Evolutionary conservation across 2,329 filamentous ascomycete genomes (phyloP), one percentile per base, ranked within the genome.

Genomic region (Beauveria medogensis): DNA sequence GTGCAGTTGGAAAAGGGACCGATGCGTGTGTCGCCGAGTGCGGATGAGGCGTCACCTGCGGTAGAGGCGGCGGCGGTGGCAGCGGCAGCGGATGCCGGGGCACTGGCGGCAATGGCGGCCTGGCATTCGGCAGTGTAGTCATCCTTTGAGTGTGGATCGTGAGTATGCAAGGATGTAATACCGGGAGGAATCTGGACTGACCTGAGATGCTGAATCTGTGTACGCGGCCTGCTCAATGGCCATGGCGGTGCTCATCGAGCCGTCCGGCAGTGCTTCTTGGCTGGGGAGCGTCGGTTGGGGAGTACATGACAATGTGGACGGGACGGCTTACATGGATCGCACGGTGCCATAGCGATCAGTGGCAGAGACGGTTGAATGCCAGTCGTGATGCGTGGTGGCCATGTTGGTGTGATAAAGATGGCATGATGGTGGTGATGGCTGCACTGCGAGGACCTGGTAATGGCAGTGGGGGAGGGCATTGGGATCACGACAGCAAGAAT

Each of bases 191-290:
- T 46, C 14, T 37, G 5, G 34, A 68, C 78, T 69, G 79, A 89
- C 88, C 68, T 79, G 74, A 41, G 84, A 85, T 26, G 74, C 67
- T 12, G 86, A 83, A 47, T 75, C 73, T 48, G 82, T 78, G 66
- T 85, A 89, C 14, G 86, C 84, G 12, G 81, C 78, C 51, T 82
- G 82, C 72, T 96, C 92, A 46, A 85, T 75, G 52, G 80, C 72
- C 68, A 88, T 87, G 22, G 90, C 90, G 44, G 78, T 66, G 63
- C 62, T 66, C 65, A 72, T 70, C 51, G 68, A 70, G 43, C 62
- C 66, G 3, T 67, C 66, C 9, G 69, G 65, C 7, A 73, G 67
- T 6, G 67, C 69, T 46, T 67, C 65, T 64, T 70, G 69, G 55
- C 73, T 75, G 52, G n/a, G 20, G 37, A n/a, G 14, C 7, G 37